Evolutionary conservation across 306 rosid genomes (phyloP), one percentile per base, ranked within the genome.

Genomic region (Lathyrus oleraceus): DNA sequence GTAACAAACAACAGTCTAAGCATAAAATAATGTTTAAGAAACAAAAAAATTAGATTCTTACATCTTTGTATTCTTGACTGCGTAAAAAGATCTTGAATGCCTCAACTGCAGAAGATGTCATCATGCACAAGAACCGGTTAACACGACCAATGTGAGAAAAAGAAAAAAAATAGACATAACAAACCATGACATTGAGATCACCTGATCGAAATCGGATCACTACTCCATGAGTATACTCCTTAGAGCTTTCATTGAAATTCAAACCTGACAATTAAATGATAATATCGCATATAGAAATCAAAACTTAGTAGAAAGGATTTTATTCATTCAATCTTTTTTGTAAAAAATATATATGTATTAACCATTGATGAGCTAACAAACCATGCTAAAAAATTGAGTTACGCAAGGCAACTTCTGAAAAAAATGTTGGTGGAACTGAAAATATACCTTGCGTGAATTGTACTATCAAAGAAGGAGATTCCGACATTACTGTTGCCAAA

Each of bases 141-240:
- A 58, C 25, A 74, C 51, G 67, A 53, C 75, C 65, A 73, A 67
- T 38, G 74, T 48, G 45, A 45, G 39, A 7, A 35, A 2, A 35
- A 35, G 10, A 70, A 71, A 61, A 56, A 70, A 76, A 66, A 65
- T 49, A 76, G 71, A 72, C 13, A 68, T 44, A 36, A 59, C 45
- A 58, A 15, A 78, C 43, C 30, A 63, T n/a, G 53, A 58, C 36
- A 58, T 53, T 79, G 74, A 68, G 80, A 81, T 88, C 75, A 93
- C 97, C 58, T 20, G 97, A 90, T 75, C 94, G 97, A 79, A 87
- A 93, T 80, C 98, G 83, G 67, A 83, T 81, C 68, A 90, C 88
- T 51, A 81, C 79, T 71, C 83, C 96, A 70, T 90, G 92, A 20
- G 89, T 85, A 64, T 84, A 93, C 76, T 87, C 90, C 87, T 76